Evolutionary conservation across 2,329 filamentous ascomycete species (phyloP), one percentile per base, ranked within the genome.

Genomic region (Colletotrichum acutatum): DNA sequence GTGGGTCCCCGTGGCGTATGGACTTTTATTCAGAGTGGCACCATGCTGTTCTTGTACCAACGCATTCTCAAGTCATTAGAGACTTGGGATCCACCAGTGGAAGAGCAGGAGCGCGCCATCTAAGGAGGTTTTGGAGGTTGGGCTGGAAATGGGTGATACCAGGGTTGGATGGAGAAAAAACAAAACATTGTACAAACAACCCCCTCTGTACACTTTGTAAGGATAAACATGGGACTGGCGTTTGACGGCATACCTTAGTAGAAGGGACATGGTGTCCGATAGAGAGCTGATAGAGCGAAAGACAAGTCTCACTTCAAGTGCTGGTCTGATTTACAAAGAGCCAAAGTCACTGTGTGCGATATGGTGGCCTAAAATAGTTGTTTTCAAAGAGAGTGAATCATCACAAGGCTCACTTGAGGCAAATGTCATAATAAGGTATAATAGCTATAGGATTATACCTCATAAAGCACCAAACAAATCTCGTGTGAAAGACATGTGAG

Each of bases 21-120:
- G 97, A 99, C 97, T 26, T 98, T 96, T 79, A 94, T 98, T 71
- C 97, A 99, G 85, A 98, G 94, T 79, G 94, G 95, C 54, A 97
- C 95, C 76, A 98, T 98, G 96, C 87, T 98, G 80, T 95, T 98
- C 77, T 86, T 98, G 81, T 98, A 98, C 82, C 96, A 98, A 84
- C 93, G 92, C 73, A 86, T 98, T 68, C 84, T 98, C 80, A 92
- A 93, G 78, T 90, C 92, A 83, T 88, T 98, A 76, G 93, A 95
- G 69, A 76, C 82, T 53, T 84, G 84, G 80, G 75, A 84, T 71
- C 84, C 84, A 37, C 84, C 84, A 14, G 66, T 64, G 57, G 71
- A 60, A 26, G 62, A 64, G 30, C 66, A 49, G 49, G 73, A 74
- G 52, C 58, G 30, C 34, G 59, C 57, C 62, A 69, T 72, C 37